Evolutionary conservation across 2,329 filamentous ascomycete genomes (phyloP).

Genomic region (Eutypella sp.): DNA sequence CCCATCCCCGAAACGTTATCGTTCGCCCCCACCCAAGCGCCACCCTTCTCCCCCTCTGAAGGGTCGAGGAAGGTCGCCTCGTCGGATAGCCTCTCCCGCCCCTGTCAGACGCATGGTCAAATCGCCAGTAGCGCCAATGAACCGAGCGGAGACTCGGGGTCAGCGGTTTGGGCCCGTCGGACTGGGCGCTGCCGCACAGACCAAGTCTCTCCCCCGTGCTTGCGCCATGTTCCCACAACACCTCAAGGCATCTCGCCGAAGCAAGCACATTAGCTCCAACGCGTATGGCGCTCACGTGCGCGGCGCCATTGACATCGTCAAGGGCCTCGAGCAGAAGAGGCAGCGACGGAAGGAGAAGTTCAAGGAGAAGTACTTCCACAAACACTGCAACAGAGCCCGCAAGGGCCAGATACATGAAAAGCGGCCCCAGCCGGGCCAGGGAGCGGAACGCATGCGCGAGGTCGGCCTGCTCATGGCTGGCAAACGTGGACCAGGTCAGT

Average conservation of each 20-base stretch:
- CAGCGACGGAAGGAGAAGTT: constrained; percentile 91
- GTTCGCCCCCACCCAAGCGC: constrained; percentile 47
- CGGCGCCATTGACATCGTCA: constrained; percentile 96
- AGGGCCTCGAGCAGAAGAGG: constrained; percentile 90
- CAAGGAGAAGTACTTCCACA: constrained; percentile 64
- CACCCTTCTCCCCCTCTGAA: constrained; percentile 48
- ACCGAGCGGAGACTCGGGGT: constrained; percentile 18
- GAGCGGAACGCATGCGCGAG: constrained; percentile 89
- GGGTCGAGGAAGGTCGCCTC: constrained; percentile 51
- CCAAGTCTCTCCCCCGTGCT: constrained; percentile 81
- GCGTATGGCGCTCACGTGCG: constrained; percentile 62
- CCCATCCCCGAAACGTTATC: constrained; percentile 59
- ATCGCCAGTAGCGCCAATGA: constrained; percentile 36
- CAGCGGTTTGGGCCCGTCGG: constrained; percentile 40
- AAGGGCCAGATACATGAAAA: constrained; percentile 60
- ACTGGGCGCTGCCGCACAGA: constrained; percentile 65
- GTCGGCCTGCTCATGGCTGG: constrained; percentile 85
- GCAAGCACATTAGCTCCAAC: constrained; percentile 25
- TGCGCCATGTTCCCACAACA: constrained; percentile 62
- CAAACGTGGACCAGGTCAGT: constrained; percentile 68
- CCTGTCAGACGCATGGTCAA: constrained; percentile 45
- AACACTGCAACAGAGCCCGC: constrained; percentile 78
- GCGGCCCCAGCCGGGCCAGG: constrained; percentile 74
- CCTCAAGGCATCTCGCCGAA: constrained; percentile 36
- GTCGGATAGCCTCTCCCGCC: constrained; percentile 65